A percentile compares a stretch with the other conserved stretches of the same genome.
Evolutionary conservation across 768 basidiomycete species (phyloP).

Genomic region (Sporobolomyces pararoseus): DNA sequence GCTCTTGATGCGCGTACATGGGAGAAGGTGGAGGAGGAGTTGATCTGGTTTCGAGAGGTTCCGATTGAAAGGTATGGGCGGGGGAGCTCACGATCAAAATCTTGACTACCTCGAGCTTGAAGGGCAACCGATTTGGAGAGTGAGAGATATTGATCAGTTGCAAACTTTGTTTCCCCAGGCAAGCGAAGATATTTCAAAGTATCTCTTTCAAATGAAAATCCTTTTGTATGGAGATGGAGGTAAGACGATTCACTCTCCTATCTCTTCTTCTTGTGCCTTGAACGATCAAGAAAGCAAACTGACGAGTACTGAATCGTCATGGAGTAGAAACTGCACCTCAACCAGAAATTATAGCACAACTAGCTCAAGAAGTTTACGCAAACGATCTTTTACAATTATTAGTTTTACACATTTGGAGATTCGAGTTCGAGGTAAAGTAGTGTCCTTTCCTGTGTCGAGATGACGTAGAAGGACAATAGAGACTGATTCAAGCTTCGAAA

Average conservation of each 20-base stretch:
- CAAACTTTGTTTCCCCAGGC: conserved; percentile 56
- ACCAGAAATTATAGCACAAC: conserved; percentile 85
- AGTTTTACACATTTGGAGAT: conserved; percentile 72
- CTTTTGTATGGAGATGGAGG: conserved; percentile 85
- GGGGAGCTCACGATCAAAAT: too few relatives aligned
- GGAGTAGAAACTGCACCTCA: conserved; percentile 61
- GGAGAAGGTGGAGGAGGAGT: too few relatives aligned
- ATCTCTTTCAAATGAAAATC: conserved; percentile 81
- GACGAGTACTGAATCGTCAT: neutral
- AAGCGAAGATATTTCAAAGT: conserved; percentile 81
- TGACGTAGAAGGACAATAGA: too few relatives aligned
- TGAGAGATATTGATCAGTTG: too few relatives aligned
- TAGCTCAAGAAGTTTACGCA: conserved; percentile 91
- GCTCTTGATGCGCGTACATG: too few relatives aligned
- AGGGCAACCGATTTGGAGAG: too few relatives aligned
- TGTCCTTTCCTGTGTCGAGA: neutral
- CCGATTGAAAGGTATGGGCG: neutral
- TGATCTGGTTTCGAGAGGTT: too few relatives aligned
- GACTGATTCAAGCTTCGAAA: conserved; percentile 60
- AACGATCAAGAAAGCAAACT: too few relatives aligned
- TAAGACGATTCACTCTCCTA: conserved; percentile 54
- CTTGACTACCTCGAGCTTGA: too few relatives aligned
- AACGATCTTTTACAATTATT: conserved; percentile 79
- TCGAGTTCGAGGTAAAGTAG: conserved; percentile 80
- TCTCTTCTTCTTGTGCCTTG: conserved; percentile 12